Percentiles rank a stretch among this genome's conserved stretches.
Evolutionary conservation across 2,329 filamentous ascomycete genomes (phyloP).

Genomic region (Sarocladiaceae sp.): DNA sequence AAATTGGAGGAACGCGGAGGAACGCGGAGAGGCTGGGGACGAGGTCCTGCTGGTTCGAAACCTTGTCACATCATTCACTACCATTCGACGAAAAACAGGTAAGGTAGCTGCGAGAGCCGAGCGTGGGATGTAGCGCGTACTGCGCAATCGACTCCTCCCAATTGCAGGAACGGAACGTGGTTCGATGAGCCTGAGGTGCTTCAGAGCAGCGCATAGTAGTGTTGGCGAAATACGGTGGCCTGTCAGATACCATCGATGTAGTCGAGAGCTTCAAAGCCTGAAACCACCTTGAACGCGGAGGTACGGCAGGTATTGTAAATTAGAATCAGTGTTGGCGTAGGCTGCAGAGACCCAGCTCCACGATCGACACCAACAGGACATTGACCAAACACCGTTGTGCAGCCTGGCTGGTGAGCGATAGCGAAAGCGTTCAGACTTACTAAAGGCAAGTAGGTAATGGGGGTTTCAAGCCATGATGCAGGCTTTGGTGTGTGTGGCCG

Average conservation of each 20-base stretch:
- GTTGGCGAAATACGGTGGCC: no score
- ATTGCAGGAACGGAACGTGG: background rate
- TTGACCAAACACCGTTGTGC: background rate
- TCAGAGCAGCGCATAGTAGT: background rate
- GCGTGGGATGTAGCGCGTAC: background rate
- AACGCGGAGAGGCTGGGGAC: slow-evolving; percentile 8
- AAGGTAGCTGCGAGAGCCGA: background rate
- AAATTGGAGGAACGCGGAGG: slow-evolving; percentile 7
- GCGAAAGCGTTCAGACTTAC: background rate
- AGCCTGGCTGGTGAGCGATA: background rate
- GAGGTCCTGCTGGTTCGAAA: slow-evolving; percentile 1
- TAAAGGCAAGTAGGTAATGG: slow-evolving; percentile 7
- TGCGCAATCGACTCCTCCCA: background rate
- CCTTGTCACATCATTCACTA: background rate
- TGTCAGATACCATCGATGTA: no score
- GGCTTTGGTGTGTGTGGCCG: no score
- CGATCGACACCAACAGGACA: background rate
- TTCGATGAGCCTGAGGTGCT: background rate
- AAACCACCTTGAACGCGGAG: no score
- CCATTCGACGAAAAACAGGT: background rate
- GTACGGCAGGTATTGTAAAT: no score
- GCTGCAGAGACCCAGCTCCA: no score
- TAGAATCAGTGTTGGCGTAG: no score
- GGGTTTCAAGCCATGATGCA: background rate
- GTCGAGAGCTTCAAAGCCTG: no score